Base-by-base conservation (phyloP, 495 filamentous ascomycete species). In the Halenospora varia region DNA sequence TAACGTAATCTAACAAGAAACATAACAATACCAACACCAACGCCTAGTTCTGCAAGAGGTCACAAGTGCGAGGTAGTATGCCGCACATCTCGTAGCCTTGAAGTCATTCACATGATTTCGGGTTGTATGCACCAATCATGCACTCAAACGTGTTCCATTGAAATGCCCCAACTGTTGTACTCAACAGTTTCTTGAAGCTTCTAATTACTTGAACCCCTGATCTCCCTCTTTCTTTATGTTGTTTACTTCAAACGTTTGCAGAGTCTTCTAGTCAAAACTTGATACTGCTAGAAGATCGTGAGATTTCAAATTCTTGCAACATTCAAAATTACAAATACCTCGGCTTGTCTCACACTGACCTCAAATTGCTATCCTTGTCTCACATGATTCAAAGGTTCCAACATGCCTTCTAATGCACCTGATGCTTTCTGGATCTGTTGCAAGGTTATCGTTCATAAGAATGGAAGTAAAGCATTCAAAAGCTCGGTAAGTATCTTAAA, bases 341-440 rank as follows among this genome's bases (percentile, higher is more conserved):
- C 6, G 29, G 13, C 4, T 8, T 46, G 8, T 9, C 42, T 46
- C 42, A 4, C 19, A 46, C 15, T 17, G 35, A 20, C 13, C 19
- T 9, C 11, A 10, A 24, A 19, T n/a, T 10, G 18, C 10, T 10
- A 19, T 6, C 19, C 8, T 25, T 49, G 23, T 49, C 8, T 13
- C 23, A 49, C 23, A 45, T 49, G 18, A 8, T 49, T 9, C 18
- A 10, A 25, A n/a, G n/a, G n/a, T n/a, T n/a, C n/a, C n/a, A 25
- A 24, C 8, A n/a, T 20, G 13, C 8, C 15, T 4, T 6, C 42
- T 17, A n/a, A 20, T 9, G 8, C 42, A 9, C 47, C 47, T 24
- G 47, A 49, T n/a, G 18, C 23, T 2, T 49, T 49, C 47, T 49
- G 47, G 47, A 19, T 49, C 20, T 49, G 47, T 25, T 49, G 47